phyloP scores from a whole-genome alignment of 768 basidiomycete genomes.

The Wakefieldia striispora region DNA sequence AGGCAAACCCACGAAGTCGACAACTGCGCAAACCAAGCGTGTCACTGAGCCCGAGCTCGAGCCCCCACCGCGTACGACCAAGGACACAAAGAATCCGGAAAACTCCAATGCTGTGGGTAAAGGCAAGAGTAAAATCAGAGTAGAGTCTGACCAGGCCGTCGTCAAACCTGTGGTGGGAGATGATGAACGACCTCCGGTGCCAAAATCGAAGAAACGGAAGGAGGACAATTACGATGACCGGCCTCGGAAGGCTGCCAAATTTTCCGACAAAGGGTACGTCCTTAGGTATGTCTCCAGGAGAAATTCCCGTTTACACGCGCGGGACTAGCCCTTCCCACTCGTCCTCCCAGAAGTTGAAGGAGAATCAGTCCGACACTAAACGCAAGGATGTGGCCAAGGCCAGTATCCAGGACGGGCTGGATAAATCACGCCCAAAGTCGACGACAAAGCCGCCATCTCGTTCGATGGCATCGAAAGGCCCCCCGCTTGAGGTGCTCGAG shows the following conservation, averaged over 20 bases:
- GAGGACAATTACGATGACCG: constrained; percentile 21
- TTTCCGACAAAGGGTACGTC: constrained; percentile 16
- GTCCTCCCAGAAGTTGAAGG: constrained; percentile 35
- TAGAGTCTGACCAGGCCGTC: neutral
- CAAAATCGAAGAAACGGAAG: constrained; percentile 20
- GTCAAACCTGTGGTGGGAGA: neutral
- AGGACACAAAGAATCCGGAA: neutral
- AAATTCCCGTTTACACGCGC: neutral
- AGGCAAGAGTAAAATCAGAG: neutral
- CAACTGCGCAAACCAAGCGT: neutral
- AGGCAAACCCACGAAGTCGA: constrained; percentile 5
- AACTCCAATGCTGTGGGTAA: neutral
- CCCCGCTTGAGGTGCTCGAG: constrained; percentile 38
- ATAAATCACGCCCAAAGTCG: neutral
- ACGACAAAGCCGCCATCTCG: constrained; percentile 1
- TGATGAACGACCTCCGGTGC: neutral
- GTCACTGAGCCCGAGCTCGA: neutral
- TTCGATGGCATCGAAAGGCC: constrained; percentile 31
- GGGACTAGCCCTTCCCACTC: constrained; percentile 5
- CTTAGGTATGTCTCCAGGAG: neutral
- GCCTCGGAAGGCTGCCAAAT: constrained; percentile 22
- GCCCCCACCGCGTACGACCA: neutral
- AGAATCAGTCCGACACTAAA: constrained; percentile 23
- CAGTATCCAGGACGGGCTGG: neutral
- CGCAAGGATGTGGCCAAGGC: neutral